Percentiles rank a stretch among this genome's conserved stretches.
These are phyloP conservation scores for Pythium folliculosum DNA, from an alignment of 352 stramenopile genomes.

Conservation along the genomic window DNA sequence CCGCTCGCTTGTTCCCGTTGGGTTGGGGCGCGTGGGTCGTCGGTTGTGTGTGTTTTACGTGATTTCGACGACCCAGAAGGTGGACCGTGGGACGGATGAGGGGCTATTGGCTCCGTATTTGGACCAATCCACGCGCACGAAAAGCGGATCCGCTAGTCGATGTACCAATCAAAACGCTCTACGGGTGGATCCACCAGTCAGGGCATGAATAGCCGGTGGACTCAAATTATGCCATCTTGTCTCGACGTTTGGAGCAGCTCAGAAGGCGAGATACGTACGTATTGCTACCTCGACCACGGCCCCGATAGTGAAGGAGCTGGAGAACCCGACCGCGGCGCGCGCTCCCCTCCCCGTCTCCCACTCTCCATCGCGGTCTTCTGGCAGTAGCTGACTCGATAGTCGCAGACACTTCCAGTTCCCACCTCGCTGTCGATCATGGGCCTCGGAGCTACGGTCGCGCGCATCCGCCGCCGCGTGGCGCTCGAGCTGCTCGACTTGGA, in stretches of 20 bases:
- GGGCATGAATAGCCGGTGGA: background rate
- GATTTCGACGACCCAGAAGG: constrained; percentile 5
- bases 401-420: background rate
- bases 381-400: background rate
- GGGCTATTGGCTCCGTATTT: background rate
- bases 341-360: background rate
- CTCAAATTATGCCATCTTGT: background rate
- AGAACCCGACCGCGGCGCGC: background rate
- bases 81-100: background rate
- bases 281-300: background rate
- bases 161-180: background rate
- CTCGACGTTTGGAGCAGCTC: background rate
- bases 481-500: constrained; percentile 64
- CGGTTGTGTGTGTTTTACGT: background rate
- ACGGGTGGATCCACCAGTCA: background rate
- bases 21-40: background rate
- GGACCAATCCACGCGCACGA: background rate
- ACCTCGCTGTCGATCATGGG: constrained; percentile 29
- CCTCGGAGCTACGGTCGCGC: constrained; percentile 34
- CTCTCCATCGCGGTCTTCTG: background rate
- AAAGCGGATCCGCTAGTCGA: constrained; percentile 9
- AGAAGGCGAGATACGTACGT: background rate
- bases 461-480: constrained; percentile 55
- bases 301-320: too few species aligned
- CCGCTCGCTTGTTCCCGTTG: background rate